Evolutionary conservation across 1,139 yeast genomes (phyloP).

Genomic region (Scheffersomyces segobiensis): DNA sequence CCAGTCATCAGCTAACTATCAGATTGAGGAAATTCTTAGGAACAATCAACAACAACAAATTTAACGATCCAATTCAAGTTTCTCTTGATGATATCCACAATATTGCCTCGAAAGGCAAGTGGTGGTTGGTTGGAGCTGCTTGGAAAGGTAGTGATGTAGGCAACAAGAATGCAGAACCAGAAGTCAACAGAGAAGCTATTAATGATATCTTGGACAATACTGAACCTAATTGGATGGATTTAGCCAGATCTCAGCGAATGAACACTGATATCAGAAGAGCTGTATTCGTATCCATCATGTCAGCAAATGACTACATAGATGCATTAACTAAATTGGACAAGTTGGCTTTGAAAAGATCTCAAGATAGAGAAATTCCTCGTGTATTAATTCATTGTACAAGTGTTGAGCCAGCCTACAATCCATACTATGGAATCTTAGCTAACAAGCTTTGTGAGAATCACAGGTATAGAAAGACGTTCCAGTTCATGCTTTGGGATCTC

Average conservation of each 20-base stretch:
- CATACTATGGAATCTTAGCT: constrained; percentile 84
- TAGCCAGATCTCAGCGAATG: constrained; percentile 87
- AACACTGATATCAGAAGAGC: constrained; percentile 95
- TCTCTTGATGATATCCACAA: constrained; percentile 77
- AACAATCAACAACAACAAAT: constrained; percentile 41
- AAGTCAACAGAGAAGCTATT: constrained; percentile 35
- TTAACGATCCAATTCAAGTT: constrained; percentile 80
- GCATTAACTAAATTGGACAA: constrained; percentile 83
- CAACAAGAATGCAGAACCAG: constrained; percentile 16
- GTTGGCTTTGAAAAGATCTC: constrained; percentile 74
- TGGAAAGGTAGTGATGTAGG: constrained; percentile 66
- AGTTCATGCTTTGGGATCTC: constrained; percentile 87
- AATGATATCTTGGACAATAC: constrained; percentile 63
- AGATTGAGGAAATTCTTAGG: constrained; percentile 72
- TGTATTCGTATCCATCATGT: constrained; percentile 89
- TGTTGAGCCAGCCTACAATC: constrained; percentile 83
- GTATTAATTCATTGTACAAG: constrained; percentile 85
- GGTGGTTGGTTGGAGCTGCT: constrained; percentile 99
- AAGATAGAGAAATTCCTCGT: constrained; percentile 83
- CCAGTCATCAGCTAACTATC: constrained; percentile 50
- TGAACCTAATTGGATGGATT: constrained; percentile 85
- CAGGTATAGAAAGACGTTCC: constrained; percentile 77
- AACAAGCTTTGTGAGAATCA: constrained; percentile 71
- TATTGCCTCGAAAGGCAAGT: constrained; percentile 80
- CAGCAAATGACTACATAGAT: constrained; percentile 89